phyloP scores from a whole-genome alignment of 169 alveolate genomes.

The Neospora caninum region DNA sequence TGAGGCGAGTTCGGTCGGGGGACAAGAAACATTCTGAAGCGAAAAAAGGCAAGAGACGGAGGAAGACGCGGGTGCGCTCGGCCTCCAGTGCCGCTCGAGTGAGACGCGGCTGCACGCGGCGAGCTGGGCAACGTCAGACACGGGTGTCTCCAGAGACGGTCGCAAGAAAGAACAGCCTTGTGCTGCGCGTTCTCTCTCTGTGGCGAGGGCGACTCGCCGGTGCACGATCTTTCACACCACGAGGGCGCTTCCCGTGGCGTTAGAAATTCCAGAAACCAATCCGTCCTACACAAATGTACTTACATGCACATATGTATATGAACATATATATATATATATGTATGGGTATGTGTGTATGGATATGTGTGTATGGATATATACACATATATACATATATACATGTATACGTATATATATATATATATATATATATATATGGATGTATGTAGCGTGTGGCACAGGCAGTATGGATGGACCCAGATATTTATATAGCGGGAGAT shows the following conservation, averaged over 20 bases:
- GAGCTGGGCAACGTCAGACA: too few species aligned
- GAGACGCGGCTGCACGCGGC: too few species aligned
- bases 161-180: too few species aligned
- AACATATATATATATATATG: background rate
- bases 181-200: too few species aligned
- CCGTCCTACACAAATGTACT: too few species aligned
- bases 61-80: background rate
- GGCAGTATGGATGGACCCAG: too few species aligned
- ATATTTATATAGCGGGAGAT: background rate
- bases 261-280: too few species aligned
- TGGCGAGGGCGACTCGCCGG: too few species aligned
- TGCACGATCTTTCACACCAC: too few species aligned
- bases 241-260: too few species aligned
- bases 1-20: slow-evolving; percentile 95
- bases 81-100: background rate
- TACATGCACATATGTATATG: background rate
- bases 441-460: background rate
- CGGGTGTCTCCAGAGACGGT: too few species aligned
- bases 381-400: slow-evolving; percentile 1
- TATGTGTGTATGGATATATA: background rate
- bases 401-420: background rate
- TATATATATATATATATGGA: background rate
- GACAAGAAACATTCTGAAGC: slow-evolving; percentile 88
- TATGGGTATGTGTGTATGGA: background rate
- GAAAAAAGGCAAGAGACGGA: background rate